Base-by-base conservation (phyloP, 2,329 filamentous ascomycete species). In the Nakataea oryzae region DNA sequence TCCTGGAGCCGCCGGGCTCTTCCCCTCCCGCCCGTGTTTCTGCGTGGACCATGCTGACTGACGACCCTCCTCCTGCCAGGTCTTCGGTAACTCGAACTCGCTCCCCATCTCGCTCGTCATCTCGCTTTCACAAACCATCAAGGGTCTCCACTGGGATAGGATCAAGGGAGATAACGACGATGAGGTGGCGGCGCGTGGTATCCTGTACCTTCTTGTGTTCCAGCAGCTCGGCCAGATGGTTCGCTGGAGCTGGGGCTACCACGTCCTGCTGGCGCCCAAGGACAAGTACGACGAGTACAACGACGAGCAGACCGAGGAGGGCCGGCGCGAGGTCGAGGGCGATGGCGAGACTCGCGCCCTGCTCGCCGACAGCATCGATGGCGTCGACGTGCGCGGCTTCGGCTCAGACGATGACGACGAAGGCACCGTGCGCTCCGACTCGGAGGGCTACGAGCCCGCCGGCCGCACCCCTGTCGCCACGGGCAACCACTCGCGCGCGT, bases 71-170 rank as follows among this genome's bases (percentile, higher is more conserved):
- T 14, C 32, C 63, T 58, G n/a, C 30, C 65, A 86, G 84, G 85
- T 97, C 59, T 99, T 99, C 73, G 95, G 93, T 69, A 99, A 99
- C 74, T 97, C 93, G 41, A 99, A 99, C 76, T 97, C 95, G 24
- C 83, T 99, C 26, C 95, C 95, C 0, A 97, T 99, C 65, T 99
- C 95, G 0, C 86, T 99, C 62, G 92, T 99, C 65, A 84, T 97
- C 63, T 97, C 93, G 11, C 82, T 99, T 13, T 96, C 93, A 17
- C 90, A 96, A 72, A 99, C 95, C 0, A 81, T 99, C 62, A 86
- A 88, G 69, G 95, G 95, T 7, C 81, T 99, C 34, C 93, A 97
- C 73, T 99, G 95, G 95, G 88, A 93, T 75, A 88, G 86, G 67
- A 85, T 97, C 59, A 90, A 91, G 0, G 89, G 91, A 61, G 95